Conservation (phyloP, 1,284 basidiomycete genomes). For the Papiliotrema laurentii region DNA sequence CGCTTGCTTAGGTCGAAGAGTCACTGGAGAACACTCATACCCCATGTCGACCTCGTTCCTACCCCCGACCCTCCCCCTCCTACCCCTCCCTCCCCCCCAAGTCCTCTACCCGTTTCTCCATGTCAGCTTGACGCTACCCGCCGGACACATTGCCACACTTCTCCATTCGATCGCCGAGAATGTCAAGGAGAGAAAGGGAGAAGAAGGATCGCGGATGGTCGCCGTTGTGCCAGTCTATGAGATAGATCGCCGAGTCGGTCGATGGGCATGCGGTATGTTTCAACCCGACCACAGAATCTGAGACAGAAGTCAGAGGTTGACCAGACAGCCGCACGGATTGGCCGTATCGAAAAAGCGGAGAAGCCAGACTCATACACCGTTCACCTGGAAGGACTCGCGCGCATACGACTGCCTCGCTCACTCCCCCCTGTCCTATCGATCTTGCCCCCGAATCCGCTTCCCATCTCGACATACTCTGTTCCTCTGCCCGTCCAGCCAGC, state of each 20-base stretch:
- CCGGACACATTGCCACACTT: constrained; percentile 26
- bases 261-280: constrained; percentile 38
- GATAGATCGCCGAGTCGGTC: constrained; percentile 35
- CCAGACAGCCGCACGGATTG: constrained; percentile 33
- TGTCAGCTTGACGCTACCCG: constrained; percentile 23
- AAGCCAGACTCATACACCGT: constrained; percentile 20
- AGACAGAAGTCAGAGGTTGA: not conserved
- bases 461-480: constrained; percentile 31
- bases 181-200: constrained; percentile 14
- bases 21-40: too few species aligned
- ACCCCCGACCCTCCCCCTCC: constrained; percentile 35
- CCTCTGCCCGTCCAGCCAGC: constrained; percentile 23
- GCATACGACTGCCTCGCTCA: constrained; percentile 36
- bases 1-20: too few species aligned
- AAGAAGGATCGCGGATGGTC: constrained; percentile 13
- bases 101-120: constrained; percentile 38
- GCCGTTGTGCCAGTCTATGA: constrained; percentile 41
- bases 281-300: not conserved
- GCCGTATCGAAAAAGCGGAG: constrained; percentile 25
- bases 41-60: constrained; percentile 30
- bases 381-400: constrained; percentile 37
- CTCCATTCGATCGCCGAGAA: constrained; percentile 32
- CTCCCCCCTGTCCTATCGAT: constrained; percentile 41
- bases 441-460: constrained; percentile 32
- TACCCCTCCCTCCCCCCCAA: constrained; percentile 35